phyloP scores from a whole-genome alignment of 2,329 filamentous ascomycete genomes.

The Aureobasidium musti region DNA sequence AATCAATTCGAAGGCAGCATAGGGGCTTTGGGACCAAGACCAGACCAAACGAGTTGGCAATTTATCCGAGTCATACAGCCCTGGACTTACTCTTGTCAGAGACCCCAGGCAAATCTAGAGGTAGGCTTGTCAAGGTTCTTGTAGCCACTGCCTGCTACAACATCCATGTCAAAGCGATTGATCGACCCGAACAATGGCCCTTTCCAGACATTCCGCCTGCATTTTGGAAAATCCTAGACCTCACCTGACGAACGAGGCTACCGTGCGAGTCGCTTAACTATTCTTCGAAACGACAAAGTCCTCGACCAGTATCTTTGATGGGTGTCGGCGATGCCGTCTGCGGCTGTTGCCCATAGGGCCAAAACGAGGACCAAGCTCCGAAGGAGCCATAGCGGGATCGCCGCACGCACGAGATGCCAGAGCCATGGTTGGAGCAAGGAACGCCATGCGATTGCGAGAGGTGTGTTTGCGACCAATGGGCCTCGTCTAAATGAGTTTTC shows the following conservation, averaged over 20 bases:
- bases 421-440: background rate
- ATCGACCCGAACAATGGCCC: conserved; percentile 15
- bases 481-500: background rate
- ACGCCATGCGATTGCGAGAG: conserved; percentile 12
- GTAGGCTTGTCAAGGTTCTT: conserved; percentile 4
- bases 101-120: background rate
- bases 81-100: background rate
- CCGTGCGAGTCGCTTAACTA: conserved; percentile 1
- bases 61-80: background rate
- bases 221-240: background rate
- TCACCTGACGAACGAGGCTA: background rate
- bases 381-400: conserved; percentile 10
- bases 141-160: conserved; percentile 1
- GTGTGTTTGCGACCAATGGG: background rate
- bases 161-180: background rate
- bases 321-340: conserved; percentile 11
- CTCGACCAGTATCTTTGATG: background rate
- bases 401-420: background rate
- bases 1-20: background rate
- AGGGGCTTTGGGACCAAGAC: background rate
- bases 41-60: background rate
- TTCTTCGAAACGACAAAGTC: background rate
- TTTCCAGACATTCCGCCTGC: conserved; percentile 1
- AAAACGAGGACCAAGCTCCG: conserved; percentile 4
- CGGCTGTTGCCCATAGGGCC: background rate